Conservation (phyloP, 805 yeast species). For the Wickerhamiella dianesei region DNA sequence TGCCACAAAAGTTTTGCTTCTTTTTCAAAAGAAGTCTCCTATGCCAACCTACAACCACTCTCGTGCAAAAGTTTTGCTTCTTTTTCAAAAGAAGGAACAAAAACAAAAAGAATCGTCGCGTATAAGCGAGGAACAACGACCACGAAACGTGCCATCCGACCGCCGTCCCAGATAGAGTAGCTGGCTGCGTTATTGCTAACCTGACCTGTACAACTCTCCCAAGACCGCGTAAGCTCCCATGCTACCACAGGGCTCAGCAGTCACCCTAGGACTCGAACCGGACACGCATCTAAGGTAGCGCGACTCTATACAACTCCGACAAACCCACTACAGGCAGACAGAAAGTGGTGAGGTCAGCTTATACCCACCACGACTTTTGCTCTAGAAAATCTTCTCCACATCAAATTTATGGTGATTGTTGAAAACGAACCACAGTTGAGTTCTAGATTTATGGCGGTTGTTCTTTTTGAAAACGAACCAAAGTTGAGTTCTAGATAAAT, state of each 20-base stretch:
- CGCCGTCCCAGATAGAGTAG: slow-evolving; percentile 22
- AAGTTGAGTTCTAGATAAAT: no score
- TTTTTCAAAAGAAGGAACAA: no score
- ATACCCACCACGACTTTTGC: neutral
- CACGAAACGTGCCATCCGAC: slow-evolving; percentile 22
- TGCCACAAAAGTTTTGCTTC: no score
- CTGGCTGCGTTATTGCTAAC: slow-evolving; percentile 24
- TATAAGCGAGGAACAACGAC: slow-evolving; percentile 2
- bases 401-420: no score
- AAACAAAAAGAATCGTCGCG: slow-evolving; percentile 2
- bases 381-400: no score
- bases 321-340: slow-evolving; percentile 21
- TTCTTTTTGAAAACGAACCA: no score
- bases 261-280: slow-evolving; percentile 25
- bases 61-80: no score
- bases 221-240: slow-evolving; percentile 13
- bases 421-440: no score
- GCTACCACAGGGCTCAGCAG: slow-evolving; percentile 17
- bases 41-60: no score
- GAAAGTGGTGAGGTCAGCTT: neutral
- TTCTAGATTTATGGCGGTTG: no score
- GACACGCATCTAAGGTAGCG: slow-evolving; percentile 19
- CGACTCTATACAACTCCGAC: slow-evolving; percentile 12
- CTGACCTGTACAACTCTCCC: slow-evolving; percentile 22
- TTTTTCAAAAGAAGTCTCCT: no score